A percentile compares a stretch with the other conserved stretches of the same genome.
Evolutionary conservation across 805 yeast genomes (phyloP).

Genomic region (Candida endomychidarum): DNA sequence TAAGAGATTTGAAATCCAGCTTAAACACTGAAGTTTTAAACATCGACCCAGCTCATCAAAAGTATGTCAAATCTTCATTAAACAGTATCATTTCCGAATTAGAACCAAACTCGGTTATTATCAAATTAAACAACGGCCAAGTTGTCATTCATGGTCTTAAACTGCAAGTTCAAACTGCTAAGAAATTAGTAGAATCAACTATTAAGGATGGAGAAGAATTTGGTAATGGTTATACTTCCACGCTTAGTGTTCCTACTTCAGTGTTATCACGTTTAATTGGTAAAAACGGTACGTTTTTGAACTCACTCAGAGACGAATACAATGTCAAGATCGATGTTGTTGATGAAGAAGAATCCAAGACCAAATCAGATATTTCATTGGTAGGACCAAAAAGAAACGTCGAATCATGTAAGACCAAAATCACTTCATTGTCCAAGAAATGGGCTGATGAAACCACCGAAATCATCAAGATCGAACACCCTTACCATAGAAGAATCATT

Average conservation of each 20-base stretch:
- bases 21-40: constrained; percentile 51
- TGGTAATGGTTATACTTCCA: constrained; percentile 44
- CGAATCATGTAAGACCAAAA: constrained; percentile 63
- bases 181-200: constrained; percentile 50
- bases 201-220: constrained; percentile 56
- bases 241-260: constrained; percentile 62
- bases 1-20: constrained; percentile 59
- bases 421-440: constrained; percentile 60
- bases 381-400: constrained; percentile 80
- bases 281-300: constrained; percentile 76
- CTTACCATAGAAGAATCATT: constrained; percentile 77
- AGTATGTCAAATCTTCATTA: constrained; percentile 57
- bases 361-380: constrained; percentile 52
- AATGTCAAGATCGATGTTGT: constrained; percentile 76
- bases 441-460: constrained; percentile 79
- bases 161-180: constrained; percentile 55
- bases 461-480: constrained; percentile 67
- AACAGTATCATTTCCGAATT: constrained; percentile 38
- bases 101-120: constrained; percentile 39
- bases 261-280: constrained; percentile 85
- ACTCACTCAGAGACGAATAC: constrained; percentile 65
- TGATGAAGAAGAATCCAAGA: constrained; percentile 31
- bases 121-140: constrained; percentile 46
- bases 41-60: constrained; percentile 57
- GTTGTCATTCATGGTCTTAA: constrained; percentile 71